These are phyloP conservation scores for Calonectria fujianensis DNA, from an alignment of 2,329 filamentous ascomycete species.

Conservation along the genomic window DNA sequence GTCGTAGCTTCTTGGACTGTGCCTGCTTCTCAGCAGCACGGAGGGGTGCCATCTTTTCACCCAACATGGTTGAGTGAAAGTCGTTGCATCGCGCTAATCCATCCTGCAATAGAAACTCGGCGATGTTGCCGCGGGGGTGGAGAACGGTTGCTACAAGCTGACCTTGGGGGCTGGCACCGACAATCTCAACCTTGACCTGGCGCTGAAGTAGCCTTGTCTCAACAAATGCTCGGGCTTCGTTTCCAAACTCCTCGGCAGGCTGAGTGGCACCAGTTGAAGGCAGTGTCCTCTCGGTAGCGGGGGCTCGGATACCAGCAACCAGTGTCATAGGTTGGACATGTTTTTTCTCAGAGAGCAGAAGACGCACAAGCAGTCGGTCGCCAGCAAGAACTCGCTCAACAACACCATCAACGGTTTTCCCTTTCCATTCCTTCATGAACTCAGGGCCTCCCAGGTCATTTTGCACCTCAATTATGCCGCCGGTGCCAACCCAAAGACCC, in stretches of 20 bases:
- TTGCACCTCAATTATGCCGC: conserved; percentile 82
- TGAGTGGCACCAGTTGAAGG: conserved; percentile 86
- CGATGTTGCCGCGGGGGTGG: conserved; percentile 94
- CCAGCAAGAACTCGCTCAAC: conserved; percentile 94
- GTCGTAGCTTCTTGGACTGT: conserved; percentile 82
- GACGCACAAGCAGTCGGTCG: conserved; percentile 89
- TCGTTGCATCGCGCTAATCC: conserved; percentile 95
- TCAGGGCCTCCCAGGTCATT: conserved; percentile 88
- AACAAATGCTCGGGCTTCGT: conserved; percentile 91
- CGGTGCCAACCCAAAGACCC: conserved; percentile 84
- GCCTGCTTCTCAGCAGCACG: conserved; percentile 91
- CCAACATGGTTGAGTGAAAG: conserved; percentile 94
- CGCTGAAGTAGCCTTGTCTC: conserved; percentile 91
- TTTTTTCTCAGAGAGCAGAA: conserved; percentile 87
- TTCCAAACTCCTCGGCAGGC: conserved; percentile 90
- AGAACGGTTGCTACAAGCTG: conserved; percentile 92
- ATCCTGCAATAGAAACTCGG: conserved; percentile 90
- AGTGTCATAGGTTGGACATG: conserved; percentile 93
- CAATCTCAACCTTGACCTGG: conserved; percentile 86
- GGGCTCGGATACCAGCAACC: conserved; percentile 90
- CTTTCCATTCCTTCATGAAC: conserved; percentile 90
- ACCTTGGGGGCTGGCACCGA: conserved; percentile 91
- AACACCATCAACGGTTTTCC: conserved; percentile 87
- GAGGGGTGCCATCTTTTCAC: conserved; percentile 89
- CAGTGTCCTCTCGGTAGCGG: conserved; percentile 90